These are phyloP conservation scores for Daldinia sp. DNA, from an alignment of 2,329 filamentous ascomycete genomes.

Conservation along the genomic window DNA sequence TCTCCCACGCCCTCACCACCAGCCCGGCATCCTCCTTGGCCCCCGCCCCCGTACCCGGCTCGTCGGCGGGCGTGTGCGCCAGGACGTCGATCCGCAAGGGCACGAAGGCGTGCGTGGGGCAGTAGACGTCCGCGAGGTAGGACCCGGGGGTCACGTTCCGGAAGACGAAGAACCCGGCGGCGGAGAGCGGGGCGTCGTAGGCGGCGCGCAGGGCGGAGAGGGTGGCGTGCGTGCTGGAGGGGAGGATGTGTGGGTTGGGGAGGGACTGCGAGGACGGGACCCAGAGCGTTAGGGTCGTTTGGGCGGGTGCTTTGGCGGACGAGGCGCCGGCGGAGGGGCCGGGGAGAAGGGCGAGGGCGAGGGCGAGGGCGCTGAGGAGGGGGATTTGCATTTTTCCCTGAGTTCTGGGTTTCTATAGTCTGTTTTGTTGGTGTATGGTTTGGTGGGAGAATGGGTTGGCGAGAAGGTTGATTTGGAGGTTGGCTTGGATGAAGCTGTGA, in stretches of 20 bases:
- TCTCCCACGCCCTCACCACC: conserved; percentile 76
- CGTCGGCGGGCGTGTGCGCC: conserved; percentile 20
- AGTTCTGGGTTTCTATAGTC: neutral
- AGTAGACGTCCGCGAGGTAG: conserved; percentile 85
- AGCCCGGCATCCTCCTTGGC: conserved; percentile 28
- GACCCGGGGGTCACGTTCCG: conserved; percentile 73
- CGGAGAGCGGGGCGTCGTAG: conserved; percentile 68
- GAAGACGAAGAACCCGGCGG: conserved; percentile 78
- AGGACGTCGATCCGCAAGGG: conserved; percentile 81
- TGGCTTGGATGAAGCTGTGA: neutral
- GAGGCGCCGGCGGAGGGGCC: conserved; percentile 41
- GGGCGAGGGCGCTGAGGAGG: conserved; percentile 40
- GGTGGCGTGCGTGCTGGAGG: conserved; percentile 70
- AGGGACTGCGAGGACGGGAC: conserved; percentile 50
- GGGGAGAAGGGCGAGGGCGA: conserved; percentile 50
- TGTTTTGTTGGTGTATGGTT: neutral
- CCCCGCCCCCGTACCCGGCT: conserved; percentile 46
- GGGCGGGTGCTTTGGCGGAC: conserved; percentile 37
- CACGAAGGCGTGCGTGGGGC: conserved; percentile 76
- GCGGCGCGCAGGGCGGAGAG: conserved; percentile 54
- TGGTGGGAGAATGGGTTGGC: neutral
- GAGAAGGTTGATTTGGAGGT: neutral
- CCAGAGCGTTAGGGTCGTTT: conserved; percentile 57
- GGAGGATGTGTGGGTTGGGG: conserved; percentile 63
- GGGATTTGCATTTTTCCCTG: neutral